A percentile compares a stretch with the other conserved stretches of the same genome.
Conservation (phyloP, 306 rosid genomes). For the Acacia melanoxylon region DNA sequence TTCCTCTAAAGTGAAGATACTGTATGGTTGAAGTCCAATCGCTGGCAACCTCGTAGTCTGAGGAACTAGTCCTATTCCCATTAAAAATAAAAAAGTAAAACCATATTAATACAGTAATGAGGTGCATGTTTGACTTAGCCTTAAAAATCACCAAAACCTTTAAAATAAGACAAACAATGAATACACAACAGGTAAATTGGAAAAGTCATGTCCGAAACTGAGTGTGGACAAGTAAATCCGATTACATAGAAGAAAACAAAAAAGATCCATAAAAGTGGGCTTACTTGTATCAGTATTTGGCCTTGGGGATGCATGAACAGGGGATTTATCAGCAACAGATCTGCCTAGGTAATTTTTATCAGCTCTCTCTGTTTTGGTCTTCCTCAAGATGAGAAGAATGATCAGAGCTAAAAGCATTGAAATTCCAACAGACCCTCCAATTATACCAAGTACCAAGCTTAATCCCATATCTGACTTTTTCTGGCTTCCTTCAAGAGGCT, state of each 20-base stretch:
- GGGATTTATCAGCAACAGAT: constrained; percentile 51
- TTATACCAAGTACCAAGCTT: constrained; percentile 58
- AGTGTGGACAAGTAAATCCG: background rate
- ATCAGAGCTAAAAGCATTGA: constrained; percentile 51
- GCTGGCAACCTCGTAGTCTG: constrained; percentile 60
- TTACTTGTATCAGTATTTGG: constrained; percentile 63
- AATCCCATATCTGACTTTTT: constrained; percentile 42
- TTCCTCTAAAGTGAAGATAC: constrained; percentile 75
- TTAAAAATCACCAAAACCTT: background rate
- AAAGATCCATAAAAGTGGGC: constrained; percentile 22
- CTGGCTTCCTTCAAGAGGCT: constrained; percentile 46
- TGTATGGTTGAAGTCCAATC: constrained; percentile 69
- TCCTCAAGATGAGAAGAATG: constrained; percentile 52
- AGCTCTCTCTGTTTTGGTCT: constrained; percentile 36
- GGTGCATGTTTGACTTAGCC: background rate
- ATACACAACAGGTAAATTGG: background rate
- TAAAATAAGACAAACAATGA: background rate
- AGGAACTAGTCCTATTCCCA: constrained; percentile 67
- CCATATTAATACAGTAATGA: background rate
- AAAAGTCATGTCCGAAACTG: background rate
- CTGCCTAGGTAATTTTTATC: constrained; percentile 32
- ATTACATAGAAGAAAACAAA: background rate
- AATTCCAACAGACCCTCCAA: constrained; percentile 60
- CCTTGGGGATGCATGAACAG: constrained; percentile 41
- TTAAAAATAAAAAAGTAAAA: background rate